Base-by-base conservation (phyloP, 306 rosid species). In the Malus asiatica region DNA sequence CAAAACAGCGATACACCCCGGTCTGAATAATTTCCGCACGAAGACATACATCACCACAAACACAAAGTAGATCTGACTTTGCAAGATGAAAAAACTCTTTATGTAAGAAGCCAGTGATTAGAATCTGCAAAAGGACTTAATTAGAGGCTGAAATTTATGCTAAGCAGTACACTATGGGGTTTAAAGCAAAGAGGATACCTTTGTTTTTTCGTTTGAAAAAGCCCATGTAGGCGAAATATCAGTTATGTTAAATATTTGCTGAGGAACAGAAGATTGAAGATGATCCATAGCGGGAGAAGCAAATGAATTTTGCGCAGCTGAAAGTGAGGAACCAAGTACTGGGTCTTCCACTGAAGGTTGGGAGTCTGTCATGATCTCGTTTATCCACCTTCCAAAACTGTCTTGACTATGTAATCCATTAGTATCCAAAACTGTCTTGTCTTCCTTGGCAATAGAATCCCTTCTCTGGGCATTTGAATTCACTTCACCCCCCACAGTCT, bases 351-450 rank as follows among this genome's bases (percentile, higher is more conserved):
- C 82, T 70, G 96, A 87, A 75, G 86, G 84, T 2, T 93, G 77
- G 67, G 96, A 84, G 60, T 88, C 93, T 20, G 80, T 77, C 75
- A 89, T 79, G 12, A 96, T 77, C 58, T 85, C 52, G 72, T 80
- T 87, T 76, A 90, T 81, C 97, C 98, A 96, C 85, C 83, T 88
- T 81, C 97, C 97, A 77, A 96, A 92, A 84, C 97, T 96, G 81
- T 86, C 93, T 91, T 90, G 97, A 76, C 90, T 88, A 70, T 83
- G 89, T 89, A 95, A 84, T 77, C 84, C 82, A 27, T 73, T 86
- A 81, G 80, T 78, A 68, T 73, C 85, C 82, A 76, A 74, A 73
- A 69, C 72, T 35, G 10, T 35, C 9, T 35, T 7, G 42, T 35
- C 42, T 35, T 35, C 42, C 42, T 35, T 35, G 66, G 87, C 68